Conservation (phyloP, 495 filamentous ascomycete genomes). For the Pyrenula aspistea region DNA sequence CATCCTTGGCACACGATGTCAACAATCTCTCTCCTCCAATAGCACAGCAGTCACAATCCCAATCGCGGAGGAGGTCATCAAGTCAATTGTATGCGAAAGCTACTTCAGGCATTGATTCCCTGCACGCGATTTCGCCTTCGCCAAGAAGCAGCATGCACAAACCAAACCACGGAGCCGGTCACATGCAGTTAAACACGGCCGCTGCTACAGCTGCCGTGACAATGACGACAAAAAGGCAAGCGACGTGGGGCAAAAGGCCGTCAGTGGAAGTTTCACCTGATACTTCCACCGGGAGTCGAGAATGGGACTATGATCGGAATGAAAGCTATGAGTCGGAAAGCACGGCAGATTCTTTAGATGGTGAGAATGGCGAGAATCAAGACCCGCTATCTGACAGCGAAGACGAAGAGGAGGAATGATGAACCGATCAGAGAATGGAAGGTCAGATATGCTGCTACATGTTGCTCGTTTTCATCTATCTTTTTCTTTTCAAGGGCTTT, state of each 20-base stretch:
- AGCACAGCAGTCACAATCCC: background rate
- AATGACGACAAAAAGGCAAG: background rate
- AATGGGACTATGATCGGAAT: background rate
- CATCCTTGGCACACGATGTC: background rate
- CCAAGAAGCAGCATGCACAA: background rate
- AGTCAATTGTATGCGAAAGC: background rate
- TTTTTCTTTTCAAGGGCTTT: background rate
- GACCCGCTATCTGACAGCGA: background rate
- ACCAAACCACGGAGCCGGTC: background rate
- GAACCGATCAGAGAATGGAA: background rate
- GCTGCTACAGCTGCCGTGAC: background rate
- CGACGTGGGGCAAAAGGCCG: background rate
- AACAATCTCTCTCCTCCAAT: background rate
- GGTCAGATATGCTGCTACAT: background rate
- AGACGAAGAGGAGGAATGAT: background rate
- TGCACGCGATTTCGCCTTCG: background rate
- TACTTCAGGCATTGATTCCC: background rate
- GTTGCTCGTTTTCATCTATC: background rate
- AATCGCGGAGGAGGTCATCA: background rate
- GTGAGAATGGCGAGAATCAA: background rate
- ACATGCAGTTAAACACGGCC: background rate
- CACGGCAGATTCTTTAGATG: background rate
- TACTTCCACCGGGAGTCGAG: background rate
- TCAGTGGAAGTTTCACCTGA: background rate
- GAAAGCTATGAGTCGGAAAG: background rate